phyloP scores from a whole-genome alignment of 345 rosid genomes.

The Turnera subulata region DNA sequence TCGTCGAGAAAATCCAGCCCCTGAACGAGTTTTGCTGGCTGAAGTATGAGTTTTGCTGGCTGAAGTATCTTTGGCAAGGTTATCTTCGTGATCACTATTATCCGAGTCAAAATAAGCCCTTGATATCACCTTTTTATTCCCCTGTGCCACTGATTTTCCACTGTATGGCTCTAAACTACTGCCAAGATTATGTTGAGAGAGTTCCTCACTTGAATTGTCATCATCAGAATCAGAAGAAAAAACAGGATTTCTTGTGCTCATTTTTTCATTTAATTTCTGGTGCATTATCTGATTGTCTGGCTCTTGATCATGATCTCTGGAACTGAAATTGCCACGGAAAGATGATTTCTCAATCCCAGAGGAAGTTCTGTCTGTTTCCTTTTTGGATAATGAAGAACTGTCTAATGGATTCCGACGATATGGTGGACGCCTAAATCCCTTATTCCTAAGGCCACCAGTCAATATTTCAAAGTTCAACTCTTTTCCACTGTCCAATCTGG shows the following conservation, averaged over 20 bases:
- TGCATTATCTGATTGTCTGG: conserved; percentile 21
- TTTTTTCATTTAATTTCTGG: conserved; percentile 21
- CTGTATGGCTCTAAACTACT: conserved; percentile 19
- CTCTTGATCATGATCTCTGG: conserved; percentile 31
- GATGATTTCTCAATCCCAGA: conserved; percentile 27
- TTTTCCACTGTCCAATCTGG: conserved; percentile 32
- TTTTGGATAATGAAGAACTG: conserved; percentile 24
- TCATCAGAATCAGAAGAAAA: conserved; percentile 33
- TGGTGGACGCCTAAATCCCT: conserved; percentile 41
- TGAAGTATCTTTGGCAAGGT: conserved; percentile 28
- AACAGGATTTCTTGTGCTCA: conserved; percentile 25
- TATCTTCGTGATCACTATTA: conserved; percentile 38
- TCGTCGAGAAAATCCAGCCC: conserved; percentile 51
- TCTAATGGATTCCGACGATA: conserved; percentile 31
- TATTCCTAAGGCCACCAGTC: conserved; percentile 52
- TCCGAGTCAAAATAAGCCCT: conserved; percentile 36
- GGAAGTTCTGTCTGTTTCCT: conserved; percentile 29
- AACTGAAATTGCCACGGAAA: conserved; percentile 17
- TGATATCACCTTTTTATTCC: conserved; percentile 29
- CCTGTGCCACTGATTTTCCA: conserved; percentile 13
- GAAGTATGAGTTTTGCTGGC: conserved; percentile 25
- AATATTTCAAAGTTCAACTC: conserved; percentile 42
- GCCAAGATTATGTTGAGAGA: conserved; percentile 16
- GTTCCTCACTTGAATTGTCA: conserved; percentile 33
- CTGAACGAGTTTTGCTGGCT: conserved; percentile 20